These are phyloP conservation scores for Tylopilus sp. DNA, from an alignment of 1,284 basidiomycete genomes.

Conservation along the genomic window DNA sequence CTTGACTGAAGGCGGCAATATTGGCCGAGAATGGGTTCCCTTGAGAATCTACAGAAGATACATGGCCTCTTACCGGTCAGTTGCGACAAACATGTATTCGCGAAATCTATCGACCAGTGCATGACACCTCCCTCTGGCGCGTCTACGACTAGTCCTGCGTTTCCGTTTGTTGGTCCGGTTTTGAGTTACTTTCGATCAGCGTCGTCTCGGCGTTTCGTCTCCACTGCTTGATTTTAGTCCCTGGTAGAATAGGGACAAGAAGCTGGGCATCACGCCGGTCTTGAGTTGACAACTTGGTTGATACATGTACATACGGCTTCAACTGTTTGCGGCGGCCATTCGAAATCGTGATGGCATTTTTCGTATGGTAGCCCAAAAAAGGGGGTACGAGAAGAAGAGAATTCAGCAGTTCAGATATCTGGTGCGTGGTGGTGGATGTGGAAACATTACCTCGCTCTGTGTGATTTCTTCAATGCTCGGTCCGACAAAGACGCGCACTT, in stretches of 20 bases:
- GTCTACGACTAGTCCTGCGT: background rate
- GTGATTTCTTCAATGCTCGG: slow-evolving; percentile 67
- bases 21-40: slow-evolving; percentile 1
- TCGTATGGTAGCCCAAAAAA: background rate
- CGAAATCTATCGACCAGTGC: slow-evolving; percentile 2
- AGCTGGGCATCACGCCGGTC: slow-evolving; percentile 28
- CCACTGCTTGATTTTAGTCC: slow-evolving; percentile 29
- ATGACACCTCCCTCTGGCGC: background rate
- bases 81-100: slow-evolving; percentile 6
- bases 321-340: slow-evolving; percentile 32
- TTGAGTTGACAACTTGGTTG: slow-evolving; percentile 20
- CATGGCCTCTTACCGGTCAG: background rate
- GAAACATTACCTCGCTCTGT: slow-evolving; percentile 53
- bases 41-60: background rate
- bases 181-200: background rate
- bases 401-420: background rate
- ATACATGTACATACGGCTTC: slow-evolving; percentile 43
- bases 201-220: slow-evolving; percentile 18
- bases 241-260: slow-evolving; percentile 25
- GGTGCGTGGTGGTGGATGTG: background rate
- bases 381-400: background rate
- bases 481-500: slow-evolving; percentile 81
- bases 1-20: slow-evolving; percentile 4
- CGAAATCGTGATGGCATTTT: too few species aligned
- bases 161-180: background rate